Percentiles rank a stretch among this genome's conserved stretches.
Evolutionary conservation across 2,329 filamentous ascomycete genomes (phyloP).

Genomic region (Geosmithia flava): DNA sequence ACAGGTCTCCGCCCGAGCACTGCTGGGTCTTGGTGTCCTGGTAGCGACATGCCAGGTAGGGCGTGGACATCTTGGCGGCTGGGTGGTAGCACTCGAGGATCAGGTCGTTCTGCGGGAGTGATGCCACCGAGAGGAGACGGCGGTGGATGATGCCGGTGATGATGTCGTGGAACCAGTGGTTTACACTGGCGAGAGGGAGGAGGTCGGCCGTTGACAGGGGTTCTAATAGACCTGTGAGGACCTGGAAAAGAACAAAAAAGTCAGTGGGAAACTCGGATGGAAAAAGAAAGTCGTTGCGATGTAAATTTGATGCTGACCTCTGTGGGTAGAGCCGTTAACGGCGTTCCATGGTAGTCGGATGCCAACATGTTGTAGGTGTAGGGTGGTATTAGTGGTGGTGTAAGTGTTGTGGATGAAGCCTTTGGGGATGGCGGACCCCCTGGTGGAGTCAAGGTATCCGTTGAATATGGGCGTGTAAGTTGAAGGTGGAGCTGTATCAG

Average conservation of each 20-base stretch:
- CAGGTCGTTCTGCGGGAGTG: slow-evolving; percentile 36
- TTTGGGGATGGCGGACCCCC: neutral
- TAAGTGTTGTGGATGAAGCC: neutral
- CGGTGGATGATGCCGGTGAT: slow-evolving; percentile 52
- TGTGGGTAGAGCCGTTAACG: neutral
- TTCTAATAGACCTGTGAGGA: slow-evolving; percentile 37
- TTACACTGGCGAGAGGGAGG: slow-evolving; percentile 44
- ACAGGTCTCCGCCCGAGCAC: slow-evolving; percentile 3
- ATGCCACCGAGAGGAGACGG: slow-evolving; percentile 35
- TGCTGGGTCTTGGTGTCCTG: slow-evolving; percentile 35
- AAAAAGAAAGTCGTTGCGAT: too few relatives aligned
- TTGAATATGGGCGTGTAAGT: neutral
- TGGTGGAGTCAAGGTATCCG: neutral
- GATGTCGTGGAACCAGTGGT: slow-evolving; percentile 49
- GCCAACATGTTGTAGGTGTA: neutral
- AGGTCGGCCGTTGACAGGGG: slow-evolving; percentile 35
- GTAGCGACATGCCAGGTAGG: slow-evolving; percentile 55
- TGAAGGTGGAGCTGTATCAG: neutral
- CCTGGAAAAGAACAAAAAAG: slow-evolving; percentile 16
- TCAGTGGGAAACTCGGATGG: neutral
- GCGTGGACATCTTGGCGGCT: slow-evolving; percentile 52
- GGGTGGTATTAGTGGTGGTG: neutral
- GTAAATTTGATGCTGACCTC: neutral
- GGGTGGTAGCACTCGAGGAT: slow-evolving; percentile 74
- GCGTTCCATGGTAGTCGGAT: neutral